Base-by-base conservation (phyloP, 2,329 filamentous ascomycete species). In the Didymellaceae sp. region DNA sequence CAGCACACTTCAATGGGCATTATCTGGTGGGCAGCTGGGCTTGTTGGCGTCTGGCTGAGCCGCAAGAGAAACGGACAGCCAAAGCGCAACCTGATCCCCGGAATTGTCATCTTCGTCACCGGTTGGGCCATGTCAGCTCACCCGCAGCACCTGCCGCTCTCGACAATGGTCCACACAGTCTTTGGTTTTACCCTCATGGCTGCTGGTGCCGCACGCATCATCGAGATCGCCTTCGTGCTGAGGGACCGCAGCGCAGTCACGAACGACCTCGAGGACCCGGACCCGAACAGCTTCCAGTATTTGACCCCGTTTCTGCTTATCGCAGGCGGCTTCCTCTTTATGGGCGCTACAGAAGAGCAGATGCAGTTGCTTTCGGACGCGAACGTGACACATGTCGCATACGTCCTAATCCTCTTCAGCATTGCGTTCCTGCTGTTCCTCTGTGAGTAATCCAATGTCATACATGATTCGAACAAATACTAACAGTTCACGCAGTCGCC, bases 1-100 rank as follows among this genome's bases (percentile, higher is more conserved):
- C 93, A 99, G 73, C 94, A 99, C 74, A 99, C 94, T 0, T 90
- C 89, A n/a, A 97, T 99, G 93, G 94, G 94, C n/a, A 85, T 99
- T 55, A 86, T 99, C 42, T 99, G 94, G 94, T 99, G 93, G 93
- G 89, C 86, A 64, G 93, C 94, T 6, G 94, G 94, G 18, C 78
- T 99, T 22, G 83, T 93, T 9, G 94, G 94, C 32, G 82, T 99
- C 43, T 99, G 93, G 94, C 80, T 99, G 30, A 96, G 91, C 71
- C 84, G 85, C 56, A 90, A 87, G 69, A 85, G 90, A 48, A 86
- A 93, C 57, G 93, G 94, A 42, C 82, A 85, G 32, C 92, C 94
- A 7, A 91, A 93, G 80, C 85, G 94, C 61, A 99, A 99, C 76
- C 85, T 99, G 54, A 86, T 99, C 45, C 94, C 94, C 0, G 92